Evolutionary conservation across 305 asterid species (phyloP), one percentile per base, ranked within the genome.

Genomic region (Fraxinus sp.): DNA sequence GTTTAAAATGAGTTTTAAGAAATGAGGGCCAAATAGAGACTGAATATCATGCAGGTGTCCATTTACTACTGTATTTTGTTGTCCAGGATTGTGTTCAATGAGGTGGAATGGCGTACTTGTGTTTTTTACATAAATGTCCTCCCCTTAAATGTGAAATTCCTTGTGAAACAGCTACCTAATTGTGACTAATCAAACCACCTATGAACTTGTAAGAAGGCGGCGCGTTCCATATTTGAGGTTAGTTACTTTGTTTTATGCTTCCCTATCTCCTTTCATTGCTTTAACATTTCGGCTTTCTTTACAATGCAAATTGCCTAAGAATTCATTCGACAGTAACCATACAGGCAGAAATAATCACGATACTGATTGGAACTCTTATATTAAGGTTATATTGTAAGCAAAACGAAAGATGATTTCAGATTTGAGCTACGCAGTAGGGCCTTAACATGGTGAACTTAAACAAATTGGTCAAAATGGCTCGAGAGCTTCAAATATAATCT

Each of bases 181-280:
- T 81, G 64, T 93, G 91, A 94, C 97, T 77, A 96, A 96, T 84
- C 99, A 96, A 86, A 96, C 98, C 81, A 96, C 99, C 18, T 94
- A 94, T 32, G 99, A 96, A 87, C 97, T 96, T 79, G 98, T 94
- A 68, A 90, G 97, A 84, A 91, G 98, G 83, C 85, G 97, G 77
- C 92, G 99, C 82, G 92, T 96, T 80, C 90, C 83, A 55, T 96
- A 96, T 84, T 46, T 96, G 77, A 93, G 99, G 99, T 96, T 80
- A 28, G 93, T 90, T 62, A 18, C 81, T 75, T 75, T 35, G 9
- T 80, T 62, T 4, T 35, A 52, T 26, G 36, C 43, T 83, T 74
- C 75, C 43, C 32, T 20, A 20, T 66, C n/a, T 39, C 49, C 32
- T 32, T 80, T 7, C 35, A 10, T 74, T 22, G 62, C 80, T 77